These are phyloP conservation scores for Rhodamnia rubescens DNA, from an alignment of 345 rosid species.

Conservation along the genomic window DNA sequence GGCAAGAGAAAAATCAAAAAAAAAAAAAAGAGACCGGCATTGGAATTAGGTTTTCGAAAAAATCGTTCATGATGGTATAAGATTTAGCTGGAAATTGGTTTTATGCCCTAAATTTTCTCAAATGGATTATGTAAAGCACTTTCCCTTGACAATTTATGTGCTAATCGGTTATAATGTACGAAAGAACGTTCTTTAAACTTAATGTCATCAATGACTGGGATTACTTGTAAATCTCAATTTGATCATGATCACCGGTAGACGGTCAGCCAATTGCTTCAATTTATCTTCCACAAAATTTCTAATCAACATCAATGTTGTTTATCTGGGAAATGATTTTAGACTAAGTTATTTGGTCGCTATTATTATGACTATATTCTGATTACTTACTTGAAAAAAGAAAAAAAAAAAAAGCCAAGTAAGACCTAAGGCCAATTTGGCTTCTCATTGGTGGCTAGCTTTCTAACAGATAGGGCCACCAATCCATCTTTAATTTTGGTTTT, in stretches of 20 bases:
- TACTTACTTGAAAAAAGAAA: neutral
- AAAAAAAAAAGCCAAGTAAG: neutral
- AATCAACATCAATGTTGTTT: neutral
- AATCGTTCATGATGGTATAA: neutral
- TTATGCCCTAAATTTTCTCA: neutral
- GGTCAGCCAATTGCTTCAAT: neutral
- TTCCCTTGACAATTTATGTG: neutral
- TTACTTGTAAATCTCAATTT: neutral
- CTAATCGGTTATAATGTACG: neutral
- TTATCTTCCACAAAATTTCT: neutral
- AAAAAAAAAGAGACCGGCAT: neutral
- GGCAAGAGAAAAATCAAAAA: neutral
- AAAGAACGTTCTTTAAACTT: neutral
- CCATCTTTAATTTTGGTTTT: neutral
- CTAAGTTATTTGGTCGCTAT: neutral
- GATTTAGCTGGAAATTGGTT: neutral
- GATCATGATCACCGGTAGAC: neutral
- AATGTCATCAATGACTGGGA: neutral
- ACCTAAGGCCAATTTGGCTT: neutral
- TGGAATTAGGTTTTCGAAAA: neutral
- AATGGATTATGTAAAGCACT: neutral
- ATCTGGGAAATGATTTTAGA: neutral
- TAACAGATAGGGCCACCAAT: neutral
- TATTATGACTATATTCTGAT: neutral
- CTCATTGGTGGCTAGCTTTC: neutral